Conservation (phyloP, 2,329 filamentous ascomycete species). For the Onygena corvina region DNA sequence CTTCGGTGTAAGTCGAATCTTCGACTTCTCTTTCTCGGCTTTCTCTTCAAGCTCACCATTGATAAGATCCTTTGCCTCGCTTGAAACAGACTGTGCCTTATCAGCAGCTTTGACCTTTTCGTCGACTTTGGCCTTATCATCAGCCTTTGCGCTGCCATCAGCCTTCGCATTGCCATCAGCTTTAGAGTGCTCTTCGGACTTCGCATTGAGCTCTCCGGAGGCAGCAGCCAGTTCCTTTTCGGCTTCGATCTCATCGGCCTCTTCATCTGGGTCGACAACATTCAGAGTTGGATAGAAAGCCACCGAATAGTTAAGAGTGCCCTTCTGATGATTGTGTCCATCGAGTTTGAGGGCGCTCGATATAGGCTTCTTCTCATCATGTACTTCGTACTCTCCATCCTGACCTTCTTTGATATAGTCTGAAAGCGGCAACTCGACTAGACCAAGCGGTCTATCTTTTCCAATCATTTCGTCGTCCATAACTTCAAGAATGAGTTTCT, state of each 20-base stretch:
- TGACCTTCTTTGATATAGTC: constrained; percentile 72
- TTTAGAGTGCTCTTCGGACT: constrained; percentile 8
- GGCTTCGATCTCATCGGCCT: constrained; percentile 33
- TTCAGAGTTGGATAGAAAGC: constrained; percentile 86
- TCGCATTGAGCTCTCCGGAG: constrained; percentile 21
- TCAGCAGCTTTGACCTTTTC: constrained; percentile 24
- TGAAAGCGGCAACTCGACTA: constrained; percentile 61
- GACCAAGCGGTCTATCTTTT: constrained; percentile 77
- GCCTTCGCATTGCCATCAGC: constrained; percentile 4
- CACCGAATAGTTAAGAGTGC: constrained; percentile 66
- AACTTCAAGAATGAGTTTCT: constrained; percentile 78
- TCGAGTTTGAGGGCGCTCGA: constrained; percentile 61
- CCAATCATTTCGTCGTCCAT: constrained; percentile 93
- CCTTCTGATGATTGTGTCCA: constrained; percentile 62
- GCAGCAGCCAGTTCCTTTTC: constrained; percentile 16
- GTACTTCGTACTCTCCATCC: constrained; percentile 64
- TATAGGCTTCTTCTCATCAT: constrained; percentile 60
- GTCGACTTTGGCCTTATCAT: not conserved
- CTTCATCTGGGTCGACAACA: constrained; percentile 71
- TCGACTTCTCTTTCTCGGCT: constrained; percentile 51
- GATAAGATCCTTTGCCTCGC: constrained; percentile 22
- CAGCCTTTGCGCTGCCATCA: constrained; percentile 7
- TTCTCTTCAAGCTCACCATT: constrained; percentile 38
- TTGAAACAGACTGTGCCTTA: constrained; percentile 13
- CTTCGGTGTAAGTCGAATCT: constrained; percentile 64